Base-by-base conservation (phyloP, 2,329 filamentous ascomycete species). In the Pseudogymnoascus sp. region DNA sequence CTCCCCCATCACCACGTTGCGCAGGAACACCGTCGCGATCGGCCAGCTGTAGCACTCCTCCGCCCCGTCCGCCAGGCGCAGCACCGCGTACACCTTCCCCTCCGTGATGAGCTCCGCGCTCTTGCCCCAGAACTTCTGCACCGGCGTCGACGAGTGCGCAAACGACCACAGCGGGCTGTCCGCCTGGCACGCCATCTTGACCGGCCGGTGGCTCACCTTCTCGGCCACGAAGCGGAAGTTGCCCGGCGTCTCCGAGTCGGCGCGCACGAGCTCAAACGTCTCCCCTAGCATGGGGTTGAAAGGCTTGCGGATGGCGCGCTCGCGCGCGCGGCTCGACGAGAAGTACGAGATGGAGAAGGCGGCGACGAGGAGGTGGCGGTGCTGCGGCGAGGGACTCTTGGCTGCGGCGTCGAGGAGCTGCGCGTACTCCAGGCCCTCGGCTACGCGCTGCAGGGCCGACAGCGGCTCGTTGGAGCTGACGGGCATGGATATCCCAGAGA, bases 81-180 rank as follows among this genome's bases (percentile, higher is more conserved):
- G 78, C 40, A 87, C 85, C 40, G 97, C 81, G 60, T 93, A 85
- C 3, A 91, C 87, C 26, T 91, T 89, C 2, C 95, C 95, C 63
- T 97, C 93, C 0, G 92, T 97, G 65, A 90, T 95, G 66, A 99
- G 86, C 76, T 99, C 95, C 2, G 91, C 91, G 63, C 89, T 93
- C 79, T 97, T 97, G 63, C 95, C 95, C 95, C 95, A 97, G 78
- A 99, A 99, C 74, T 97, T 97, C 73, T 99, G 93, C 21, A 89
- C 88, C 0, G 95, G 95, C 64, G 89, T 87, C 0, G 95, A 91
- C 4, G 89, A 90, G 73, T 97, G 95, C 0, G 90, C 83, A 66
- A 96, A 87, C 2, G 89, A 91, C 95, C 95, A 99, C 64, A 84
- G 80, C 40, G 86, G 83, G 40, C 90, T 86, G 74, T 99, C 95